Conservation (phyloP, 352 stramenopile species). For the Sclerospora graminicola region DNA sequence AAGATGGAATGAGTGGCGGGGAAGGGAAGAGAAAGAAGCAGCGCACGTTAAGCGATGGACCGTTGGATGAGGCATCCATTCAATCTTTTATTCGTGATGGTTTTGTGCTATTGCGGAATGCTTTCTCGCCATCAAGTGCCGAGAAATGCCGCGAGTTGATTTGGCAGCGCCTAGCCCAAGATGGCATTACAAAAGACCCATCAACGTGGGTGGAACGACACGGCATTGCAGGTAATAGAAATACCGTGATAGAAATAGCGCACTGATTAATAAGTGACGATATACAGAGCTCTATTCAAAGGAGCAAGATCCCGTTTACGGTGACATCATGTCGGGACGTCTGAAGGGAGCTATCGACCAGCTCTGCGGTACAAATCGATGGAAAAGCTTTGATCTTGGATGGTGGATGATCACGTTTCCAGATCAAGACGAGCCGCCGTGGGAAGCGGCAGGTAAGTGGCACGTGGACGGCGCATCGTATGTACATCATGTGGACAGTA, state of each 20-base stretch:
- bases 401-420: slow-evolving; percentile 85
- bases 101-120: slow-evolving; percentile 50
- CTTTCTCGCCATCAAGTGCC: slow-evolving; percentile 36
- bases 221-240: slow-evolving; percentile 37
- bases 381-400: slow-evolving; percentile 61
- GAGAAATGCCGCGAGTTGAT: slow-evolving; percentile 35
- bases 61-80: slow-evolving; percentile 25
- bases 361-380: slow-evolving; percentile 47
- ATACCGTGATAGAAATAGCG: too few species aligned
- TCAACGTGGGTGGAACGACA: slow-evolving; percentile 49
- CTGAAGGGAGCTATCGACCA: slow-evolving; percentile 57
- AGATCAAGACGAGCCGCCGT: slow-evolving; percentile 33
- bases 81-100: slow-evolving; percentile 51
- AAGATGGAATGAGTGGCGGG: too few species aligned
- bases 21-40: too few species aligned
- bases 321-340: slow-evolving; percentile 27
- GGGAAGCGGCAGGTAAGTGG: slow-evolving; percentile 64
- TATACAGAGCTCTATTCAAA: slow-evolving; percentile 35
- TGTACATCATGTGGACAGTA: slow-evolving; percentile 59
- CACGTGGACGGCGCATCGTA: slow-evolving; percentile 74
- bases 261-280: too few species aligned
- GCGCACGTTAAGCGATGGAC: slow-evolving; percentile 2
- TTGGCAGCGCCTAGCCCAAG: slow-evolving; percentile 25
- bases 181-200: slow-evolving; percentile 30
- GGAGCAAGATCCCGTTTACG: slow-evolving; percentile 28